Base-by-base conservation (phyloP, 768 basidiomycete genomes). In the Lactarius evosmus region DNA sequence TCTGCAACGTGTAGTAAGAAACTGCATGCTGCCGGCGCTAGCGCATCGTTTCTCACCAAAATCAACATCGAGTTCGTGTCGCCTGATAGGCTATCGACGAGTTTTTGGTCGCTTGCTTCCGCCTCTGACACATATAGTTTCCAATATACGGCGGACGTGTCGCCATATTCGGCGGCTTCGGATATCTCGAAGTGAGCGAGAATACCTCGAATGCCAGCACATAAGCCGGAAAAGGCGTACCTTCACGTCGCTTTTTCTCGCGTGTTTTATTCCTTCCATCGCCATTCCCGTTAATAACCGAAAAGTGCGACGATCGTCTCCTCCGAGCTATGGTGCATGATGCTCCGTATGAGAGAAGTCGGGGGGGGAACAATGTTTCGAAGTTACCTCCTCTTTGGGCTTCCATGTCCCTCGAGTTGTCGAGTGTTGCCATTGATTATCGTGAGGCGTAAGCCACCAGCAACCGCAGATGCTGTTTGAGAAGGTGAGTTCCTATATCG, bases 61-160 rank as follows among this genome's bases (percentile, higher is more conserved):
- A 69, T 49, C 16, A 69, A 51, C 60, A 69, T 69, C 2, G 58
- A 69, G 12, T 53, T 34, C 19, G 62, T 69, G 38, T 69, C 58
- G 3, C 65, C 59, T 22, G 16, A 54, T 34, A 69, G 36, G 34
- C 38, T 68, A 0, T 69, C 56, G 25, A 68, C 46, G 14, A 69
- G 29, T 14, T 60, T 58, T n/a, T 30, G 49, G 46, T 69, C 67
- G n/a, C 44, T 33, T 16, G 6, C 40, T 40, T 61, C 54, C 16
- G 68, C 63, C 27, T 69, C 67, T 14, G 56, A 52, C 14, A 3
- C 33, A 40, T 69, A 69, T 33, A 60, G 27, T 16, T 60, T 61
- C 68, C 68, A 69, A 16, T 67, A 63, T 63, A 55, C 44, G 19
- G 62, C 38, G 9, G 62, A 63, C 14, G 62, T 58, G 30, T 63